Percentiles rank a stretch among this genome's conserved stretches.
Evolutionary conservation across 176 grass and related monocot genomes (phyloP).

Genomic region (Oryza meridionalis): DNA sequence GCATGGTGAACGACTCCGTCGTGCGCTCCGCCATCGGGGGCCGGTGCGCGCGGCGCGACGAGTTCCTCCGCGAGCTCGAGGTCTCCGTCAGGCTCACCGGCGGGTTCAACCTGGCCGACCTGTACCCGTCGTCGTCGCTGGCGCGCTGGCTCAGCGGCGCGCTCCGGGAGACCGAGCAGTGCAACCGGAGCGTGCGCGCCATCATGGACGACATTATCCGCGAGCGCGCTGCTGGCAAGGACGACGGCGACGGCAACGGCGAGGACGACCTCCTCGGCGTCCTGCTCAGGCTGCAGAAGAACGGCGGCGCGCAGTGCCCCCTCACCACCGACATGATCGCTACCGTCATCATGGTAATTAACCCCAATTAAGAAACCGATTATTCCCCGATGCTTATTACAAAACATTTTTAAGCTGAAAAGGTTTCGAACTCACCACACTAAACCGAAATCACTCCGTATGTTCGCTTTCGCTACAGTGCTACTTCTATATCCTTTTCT

Average conservation of each 20-base stretch:
- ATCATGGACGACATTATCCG: slow-evolving; percentile 45
- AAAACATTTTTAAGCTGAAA: neutral
- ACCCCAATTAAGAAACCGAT: neutral
- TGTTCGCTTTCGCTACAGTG: too few relatives aligned
- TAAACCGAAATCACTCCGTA: neutral
- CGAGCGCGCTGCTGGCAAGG: neutral
- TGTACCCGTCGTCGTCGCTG: slow-evolving; percentile 39
- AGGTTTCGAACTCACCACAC: neutral
- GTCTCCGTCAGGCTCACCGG: neutral
- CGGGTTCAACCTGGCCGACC: slow-evolving; percentile 45
- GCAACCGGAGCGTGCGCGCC: neutral
- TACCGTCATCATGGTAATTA: slow-evolving; percentile 27
- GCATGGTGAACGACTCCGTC: slow-evolving; percentile 7
- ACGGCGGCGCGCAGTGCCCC: neutral
- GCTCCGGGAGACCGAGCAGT: neutral
- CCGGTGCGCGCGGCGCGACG: slow-evolving; percentile 38
- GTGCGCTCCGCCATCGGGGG: slow-evolving; percentile 11
- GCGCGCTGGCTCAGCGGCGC: slow-evolving; percentile 17
- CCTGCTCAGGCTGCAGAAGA: slow-evolving; percentile 25
- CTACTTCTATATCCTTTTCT: too few relatives aligned
- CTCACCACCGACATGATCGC: slow-evolving; percentile 35
- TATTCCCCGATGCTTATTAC: neutral
- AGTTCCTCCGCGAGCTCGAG: slow-evolving; percentile 34
- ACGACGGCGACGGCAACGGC: too few relatives aligned
- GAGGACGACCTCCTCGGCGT: slow-evolving; percentile 37